A percentile compares a stretch with the other conserved stretches of the same genome.
Conservation (phyloP, 2,329 filamentous ascomycete genomes). For the Aaosphaeria arxii region DNA sequence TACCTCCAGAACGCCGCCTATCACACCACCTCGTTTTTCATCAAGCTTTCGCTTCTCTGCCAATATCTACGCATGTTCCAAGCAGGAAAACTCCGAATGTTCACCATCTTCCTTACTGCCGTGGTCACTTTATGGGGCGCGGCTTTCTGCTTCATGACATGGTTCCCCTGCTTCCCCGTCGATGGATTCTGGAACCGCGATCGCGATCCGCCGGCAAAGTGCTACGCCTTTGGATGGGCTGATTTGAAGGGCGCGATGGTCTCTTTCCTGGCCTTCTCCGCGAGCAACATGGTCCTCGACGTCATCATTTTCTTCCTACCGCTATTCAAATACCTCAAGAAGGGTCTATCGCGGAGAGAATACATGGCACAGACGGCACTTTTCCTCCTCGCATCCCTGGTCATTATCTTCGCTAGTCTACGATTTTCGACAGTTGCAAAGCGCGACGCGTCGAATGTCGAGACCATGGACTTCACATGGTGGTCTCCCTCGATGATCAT, state of each 20-base stretch:
- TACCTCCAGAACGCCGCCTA: constrained; percentile 26
- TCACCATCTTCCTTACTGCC: constrained; percentile 12
- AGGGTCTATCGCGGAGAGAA: constrained; percentile 18
- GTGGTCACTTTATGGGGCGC: constrained; percentile 23
- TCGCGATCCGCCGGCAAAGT: constrained; percentile 12
- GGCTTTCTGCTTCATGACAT: constrained; percentile 23
- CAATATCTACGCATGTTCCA: constrained; percentile 34
- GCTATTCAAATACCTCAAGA: constrained; percentile 20
- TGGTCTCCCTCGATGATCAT: constrained; percentile 27
- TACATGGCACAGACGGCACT: constrained; percentile 24
- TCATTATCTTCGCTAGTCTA: constrained; percentile 26
- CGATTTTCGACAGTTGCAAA: constrained; percentile 25
- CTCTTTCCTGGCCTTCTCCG: constrained; percentile 19
- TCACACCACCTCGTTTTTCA: constrained; percentile 22
- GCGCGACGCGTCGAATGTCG: constrained; percentile 5
- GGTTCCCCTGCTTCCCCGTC: constrained; percentile 29
- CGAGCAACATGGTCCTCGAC: constrained; percentile 30
- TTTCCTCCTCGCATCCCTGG: constrained; percentile 24
- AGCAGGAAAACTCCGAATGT: constrained; percentile 16
- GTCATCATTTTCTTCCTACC: constrained; percentile 25
- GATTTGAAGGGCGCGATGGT: constrained; percentile 11
- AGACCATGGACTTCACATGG: constrained; percentile 29
- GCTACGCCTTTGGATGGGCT: constrained; percentile 22
- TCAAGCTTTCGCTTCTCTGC: constrained; percentile 33
- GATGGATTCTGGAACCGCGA: constrained; percentile 17